These are phyloP conservation scores for Chaetomium cochliodes DNA, from an alignment of 495 filamentous ascomycete species.

Conservation along the genomic window DNA sequence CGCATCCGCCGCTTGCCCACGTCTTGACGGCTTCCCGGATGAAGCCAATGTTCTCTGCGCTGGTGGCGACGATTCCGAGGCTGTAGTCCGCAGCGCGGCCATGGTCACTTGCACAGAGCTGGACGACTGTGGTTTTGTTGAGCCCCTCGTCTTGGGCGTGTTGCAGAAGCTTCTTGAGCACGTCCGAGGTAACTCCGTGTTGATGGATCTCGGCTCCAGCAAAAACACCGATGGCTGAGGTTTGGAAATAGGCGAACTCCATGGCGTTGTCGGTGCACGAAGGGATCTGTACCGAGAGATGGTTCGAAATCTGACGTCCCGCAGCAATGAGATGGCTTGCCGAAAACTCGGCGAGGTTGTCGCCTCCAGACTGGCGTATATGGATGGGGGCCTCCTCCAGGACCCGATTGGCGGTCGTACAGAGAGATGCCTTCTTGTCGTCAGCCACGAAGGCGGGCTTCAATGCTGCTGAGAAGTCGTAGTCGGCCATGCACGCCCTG, in stretches of 20 bases:
- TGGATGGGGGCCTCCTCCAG: background rate
- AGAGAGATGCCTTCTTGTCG: constrained; percentile 3
- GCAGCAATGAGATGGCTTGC: background rate
- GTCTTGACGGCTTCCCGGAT: background rate
- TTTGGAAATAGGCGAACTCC: background rate
- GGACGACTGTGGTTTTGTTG: background rate
- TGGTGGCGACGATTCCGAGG: constrained; percentile 1
- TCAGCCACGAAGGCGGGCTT: constrained; percentile 3
- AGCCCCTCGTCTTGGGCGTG: background rate
- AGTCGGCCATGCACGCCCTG: constrained; percentile 6
- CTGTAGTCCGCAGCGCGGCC: constrained; percentile 1
- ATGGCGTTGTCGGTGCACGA: constrained; percentile 9
- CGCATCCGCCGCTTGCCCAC: background rate
- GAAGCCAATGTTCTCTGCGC: background rate
- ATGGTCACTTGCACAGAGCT: background rate
- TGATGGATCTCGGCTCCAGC: constrained; percentile 3
- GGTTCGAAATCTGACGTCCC: background rate
- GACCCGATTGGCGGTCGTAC: constrained; percentile 3
- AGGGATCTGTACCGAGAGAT: background rate
- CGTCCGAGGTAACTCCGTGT: constrained; percentile 3
- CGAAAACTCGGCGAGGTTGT: background rate
- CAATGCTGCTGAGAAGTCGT: background rate
- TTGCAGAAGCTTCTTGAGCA: background rate
- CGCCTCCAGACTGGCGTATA: constrained; percentile 2
- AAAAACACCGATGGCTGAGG: constrained; percentile 8